Evolutionary conservation across 2,329 filamentous ascomycete genomes (phyloP), one percentile per base, ranked within the genome.

Genomic region (Pyrenophora tritici-repentis): DNA sequence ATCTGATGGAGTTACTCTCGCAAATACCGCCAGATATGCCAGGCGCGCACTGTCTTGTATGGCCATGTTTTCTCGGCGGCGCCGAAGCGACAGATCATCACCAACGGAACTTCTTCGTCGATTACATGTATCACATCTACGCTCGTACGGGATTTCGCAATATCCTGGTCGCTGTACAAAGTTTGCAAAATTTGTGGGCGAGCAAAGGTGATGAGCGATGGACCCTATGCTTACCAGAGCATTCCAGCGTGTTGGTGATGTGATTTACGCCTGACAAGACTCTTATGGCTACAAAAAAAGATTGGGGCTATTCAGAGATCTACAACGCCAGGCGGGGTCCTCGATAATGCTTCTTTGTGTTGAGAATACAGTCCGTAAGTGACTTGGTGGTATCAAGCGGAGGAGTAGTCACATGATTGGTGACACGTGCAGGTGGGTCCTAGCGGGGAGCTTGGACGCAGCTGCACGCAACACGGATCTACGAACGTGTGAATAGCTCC

Each of bases 61-160:
- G 60, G 60, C 55, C 56, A 2, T 63, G 58, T 33, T 65, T 65
- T 34, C 36, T 65, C 17, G 62, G 55, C 17, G 60, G 55, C 14
- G 62, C 58, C 2, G 60, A 53, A 20, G 37, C 58, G 9, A 51
- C 39, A 7, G 53, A 61, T 18, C 53, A 41, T 3, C 26, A 18
- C 8, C 55, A 60, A 12, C 47, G 62, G 22, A 32, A 42, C 6
- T 62, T 58, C 39, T 62, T 63, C 17, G 51, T 53, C 0, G 26
- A 56, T 20, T 49, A 50, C 20, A 60, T 65, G 56, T 26, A 51
- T 13, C 33, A 24, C 14, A 50, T 62, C 2, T 60, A 65, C n/a
- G 44, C 44, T 14, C 45, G 37, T 3, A 63, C 60, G 3, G 44
- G 49, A 12, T 65, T 63, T 29, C 49, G 51, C 5, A 65, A 63